Percentiles rank a stretch among this genome's conserved stretches.
Evolutionary conservation across 352 stramenopile genomes (phyloP).

Genomic region (Peronospora tabacina): DNA sequence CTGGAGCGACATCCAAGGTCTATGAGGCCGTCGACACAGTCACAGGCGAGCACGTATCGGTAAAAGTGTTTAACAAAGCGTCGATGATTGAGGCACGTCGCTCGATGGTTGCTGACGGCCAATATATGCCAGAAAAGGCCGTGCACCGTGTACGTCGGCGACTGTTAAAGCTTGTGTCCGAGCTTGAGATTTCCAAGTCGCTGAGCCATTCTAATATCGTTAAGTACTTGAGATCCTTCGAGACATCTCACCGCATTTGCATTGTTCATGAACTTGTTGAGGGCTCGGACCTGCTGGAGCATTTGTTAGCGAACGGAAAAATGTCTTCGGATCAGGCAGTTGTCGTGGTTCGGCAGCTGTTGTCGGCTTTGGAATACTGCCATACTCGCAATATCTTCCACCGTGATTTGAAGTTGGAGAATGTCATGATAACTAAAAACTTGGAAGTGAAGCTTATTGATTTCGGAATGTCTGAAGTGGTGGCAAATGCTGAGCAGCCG

Average conservation of each 20-base stretch:
- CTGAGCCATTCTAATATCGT: constrained; percentile 78
- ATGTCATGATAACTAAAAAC: constrained; percentile 90
- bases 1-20: constrained; percentile 69
- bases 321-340: constrained; percentile 55
- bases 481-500: constrained; percentile 53
- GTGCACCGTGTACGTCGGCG: constrained; percentile 59
- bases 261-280: constrained; percentile 78
- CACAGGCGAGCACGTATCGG: constrained; percentile 43
- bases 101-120: constrained; percentile 66
- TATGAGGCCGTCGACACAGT: constrained; percentile 51
- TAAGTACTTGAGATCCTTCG: constrained; percentile 59
- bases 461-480: constrained; percentile 90
- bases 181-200: constrained; percentile 69
- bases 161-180: constrained; percentile 74
- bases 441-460: constrained; percentile 93
- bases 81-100: constrained; percentile 66
- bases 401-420: constrained; percentile 94
- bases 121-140: constrained; percentile 54
- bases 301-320: constrained; percentile 62
- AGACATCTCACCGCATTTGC: constrained; percentile 72
- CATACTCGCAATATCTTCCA: constrained; percentile 88
- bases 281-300: constrained; percentile 61
- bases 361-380: constrained; percentile 90
- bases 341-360: constrained; percentile 74
- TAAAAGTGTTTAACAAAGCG: constrained; percentile 84